Base-by-base conservation (phyloP, 2,329 filamentous ascomycete genomes). In the Rhytidhysteron rufulum region DNA sequence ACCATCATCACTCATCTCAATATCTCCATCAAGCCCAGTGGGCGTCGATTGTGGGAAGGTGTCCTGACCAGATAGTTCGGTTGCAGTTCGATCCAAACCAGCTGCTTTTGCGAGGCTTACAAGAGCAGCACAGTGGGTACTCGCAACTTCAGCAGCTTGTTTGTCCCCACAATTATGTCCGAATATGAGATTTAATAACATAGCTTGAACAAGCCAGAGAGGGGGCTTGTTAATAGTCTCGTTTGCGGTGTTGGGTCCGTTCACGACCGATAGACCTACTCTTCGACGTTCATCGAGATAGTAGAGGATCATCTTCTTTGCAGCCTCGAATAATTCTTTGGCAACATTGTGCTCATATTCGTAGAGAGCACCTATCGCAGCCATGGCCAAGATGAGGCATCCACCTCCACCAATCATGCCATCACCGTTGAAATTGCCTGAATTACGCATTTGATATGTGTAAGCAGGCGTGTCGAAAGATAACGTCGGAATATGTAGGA, bases 121-220 rank as follows among this genome's bases (percentile, higher is more conserved):
- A 31, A 98, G 72, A 16, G 90, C 88, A 6, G 89, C 87, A 60
- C 88, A 94, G 61, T 97, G 91, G 1, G 87, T 95, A 48, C 85
- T 90, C 1, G 91, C 91, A 56, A 95, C 94, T 60, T 96, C 89
- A 44, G 87, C 88, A 17, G 88, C 86, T 39, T 82, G 84, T 69
- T 94, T 91, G 62, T 97, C 91, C 27, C 87, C 88, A 61, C 89
- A 95, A 51, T 95, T 94, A 64, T 96, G 88, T 11, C 91, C 91
- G 60, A 95, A 97, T 13, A 96, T 86, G 27, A 97, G 87, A 60
- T 95, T 97, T 37, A 98, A 75, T 7, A 97, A 73, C 91, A 97
- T 97, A 0, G 91, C 88, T 66, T 97, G 93, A 13, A 97, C 89
- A 19, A 98, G 76, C 90, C 91, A 97, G 30, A 96, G 75, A 1